These are phyloP conservation scores for Wickerhamomyces canadensis DNA, from an alignment of 805 yeast species.

Conservation along the genomic window DNA sequence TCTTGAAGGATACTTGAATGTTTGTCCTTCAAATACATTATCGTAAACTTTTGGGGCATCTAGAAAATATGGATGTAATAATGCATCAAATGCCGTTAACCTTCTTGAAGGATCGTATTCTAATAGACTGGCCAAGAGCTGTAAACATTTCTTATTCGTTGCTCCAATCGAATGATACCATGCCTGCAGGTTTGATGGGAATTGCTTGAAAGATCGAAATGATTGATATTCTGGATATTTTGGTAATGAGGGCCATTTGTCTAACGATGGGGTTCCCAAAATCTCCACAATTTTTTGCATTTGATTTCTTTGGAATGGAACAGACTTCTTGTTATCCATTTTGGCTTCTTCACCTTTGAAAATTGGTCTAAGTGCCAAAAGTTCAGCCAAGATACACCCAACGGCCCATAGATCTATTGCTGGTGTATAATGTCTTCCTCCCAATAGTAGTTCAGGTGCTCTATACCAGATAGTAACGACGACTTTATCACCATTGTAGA, in stretches of 20 bases:
- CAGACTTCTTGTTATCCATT: constrained; percentile 86
- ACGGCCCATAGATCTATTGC: constrained; percentile 94
- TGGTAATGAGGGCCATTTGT: constrained; percentile 74
- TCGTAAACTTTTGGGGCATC: constrained; percentile 62
- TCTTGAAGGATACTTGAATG: constrained; percentile 74
- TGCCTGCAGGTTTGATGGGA: constrained; percentile 60
- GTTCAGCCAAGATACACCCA: constrained; percentile 91
- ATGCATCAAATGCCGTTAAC: constrained; percentile 70
- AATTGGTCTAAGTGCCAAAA: constrained; percentile 82
- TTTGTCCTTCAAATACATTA: constrained; percentile 76
- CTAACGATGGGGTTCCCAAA: constrained; percentile 79
- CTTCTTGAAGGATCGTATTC: constrained; percentile 81
- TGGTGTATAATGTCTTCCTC: constrained; percentile 89
- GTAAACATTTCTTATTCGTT: constrained; percentile 59
- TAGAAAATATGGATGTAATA: constrained; percentile 73
- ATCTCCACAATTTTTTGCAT: constrained; percentile 86
- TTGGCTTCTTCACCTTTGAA: constrained; percentile 98
- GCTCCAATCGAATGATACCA: constrained; percentile 90
- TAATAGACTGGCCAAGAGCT: constrained; percentile 56
- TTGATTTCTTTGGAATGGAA: constrained; percentile 93
- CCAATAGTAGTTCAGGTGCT: constrained; percentile 87
- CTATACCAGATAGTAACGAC: constrained; percentile 97
- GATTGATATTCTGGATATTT: constrained; percentile 81
- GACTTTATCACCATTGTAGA: constrained; percentile 90
- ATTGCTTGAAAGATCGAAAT: constrained; percentile 51